Conservation (phyloP, 2,329 filamentous ascomycete genomes). For the Fusarium goolgardi region DNA sequence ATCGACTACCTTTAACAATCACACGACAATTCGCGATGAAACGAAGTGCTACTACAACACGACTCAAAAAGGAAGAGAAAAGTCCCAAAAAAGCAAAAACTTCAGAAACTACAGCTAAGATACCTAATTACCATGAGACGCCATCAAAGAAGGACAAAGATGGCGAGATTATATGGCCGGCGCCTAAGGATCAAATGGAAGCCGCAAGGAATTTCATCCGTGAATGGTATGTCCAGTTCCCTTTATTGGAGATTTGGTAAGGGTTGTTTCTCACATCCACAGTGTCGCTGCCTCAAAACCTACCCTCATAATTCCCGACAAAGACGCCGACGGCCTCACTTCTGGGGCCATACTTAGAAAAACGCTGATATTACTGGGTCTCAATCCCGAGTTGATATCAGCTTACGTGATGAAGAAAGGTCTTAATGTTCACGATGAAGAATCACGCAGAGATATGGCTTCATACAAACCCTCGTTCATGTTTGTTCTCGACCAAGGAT, state of each 20-base stretch:
- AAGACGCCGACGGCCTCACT: slow-evolving; percentile 74
- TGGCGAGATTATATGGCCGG: slow-evolving; percentile 70
- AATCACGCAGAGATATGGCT: slow-evolving; percentile 64
- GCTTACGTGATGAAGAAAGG: slow-evolving; percentile 71
- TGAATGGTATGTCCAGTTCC: slow-evolving; percentile 62
- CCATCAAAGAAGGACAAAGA: slow-evolving; percentile 49
- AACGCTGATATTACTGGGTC: slow-evolving; percentile 68
- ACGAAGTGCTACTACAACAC: not conserved
- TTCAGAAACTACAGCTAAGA: not conserved
- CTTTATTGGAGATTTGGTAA: too few species aligned
- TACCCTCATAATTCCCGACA: slow-evolving; percentile 73
- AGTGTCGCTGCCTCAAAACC: slow-evolving; percentile 47
- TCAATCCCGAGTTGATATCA: slow-evolving; percentile 63
- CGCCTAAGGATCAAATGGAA: slow-evolving; percentile 65
- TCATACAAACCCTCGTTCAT: slow-evolving; percentile 64
- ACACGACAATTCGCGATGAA: slow-evolving; percentile 18
- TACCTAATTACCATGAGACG: slow-evolving; percentile 31
- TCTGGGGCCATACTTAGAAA: slow-evolving; percentile 72
- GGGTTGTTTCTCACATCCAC: not conserved
- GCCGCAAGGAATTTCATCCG: slow-evolving; percentile 66
- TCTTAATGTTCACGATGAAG: slow-evolving; percentile 65
- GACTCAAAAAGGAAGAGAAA: not conserved
- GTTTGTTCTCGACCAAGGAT: slow-evolving; percentile 75
- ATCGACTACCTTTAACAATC: not conserved
- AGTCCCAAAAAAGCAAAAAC: slow-evolving; percentile 16